Conservation (phyloP, 2,329 filamentous ascomycete species). For the Alternaria sp. region DNA sequence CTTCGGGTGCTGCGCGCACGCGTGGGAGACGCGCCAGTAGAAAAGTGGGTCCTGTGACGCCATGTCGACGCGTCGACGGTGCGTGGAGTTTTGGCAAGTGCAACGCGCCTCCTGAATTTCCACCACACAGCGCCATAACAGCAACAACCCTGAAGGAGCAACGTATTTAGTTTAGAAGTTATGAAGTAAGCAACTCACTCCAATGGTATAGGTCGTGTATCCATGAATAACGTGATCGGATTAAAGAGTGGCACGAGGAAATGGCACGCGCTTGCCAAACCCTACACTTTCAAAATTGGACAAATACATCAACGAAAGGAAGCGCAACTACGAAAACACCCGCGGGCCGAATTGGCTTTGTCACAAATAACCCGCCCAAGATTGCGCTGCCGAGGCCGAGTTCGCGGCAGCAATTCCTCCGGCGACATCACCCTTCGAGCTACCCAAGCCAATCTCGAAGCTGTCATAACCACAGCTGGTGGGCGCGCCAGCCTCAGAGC, state of each 20-base stretch:
- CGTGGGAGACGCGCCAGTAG: not conserved
- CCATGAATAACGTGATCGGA: not conserved
- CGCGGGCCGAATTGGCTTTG: not conserved
- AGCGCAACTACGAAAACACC: not conserved
- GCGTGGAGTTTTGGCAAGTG: not conserved
- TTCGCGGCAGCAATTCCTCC: not conserved
- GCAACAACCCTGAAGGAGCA: not conserved
- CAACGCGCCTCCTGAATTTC: not conserved
- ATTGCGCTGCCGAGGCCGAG: not conserved
- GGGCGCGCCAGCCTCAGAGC: not conserved
- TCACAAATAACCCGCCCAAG: not conserved
- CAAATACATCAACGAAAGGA: not conserved
- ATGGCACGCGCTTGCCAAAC: not conserved
- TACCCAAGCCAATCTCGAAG: not conserved
- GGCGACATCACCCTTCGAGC: slow-evolving; percentile 2
- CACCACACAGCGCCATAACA: not conserved
- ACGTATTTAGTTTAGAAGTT: not conserved
- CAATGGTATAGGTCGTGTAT: not conserved
- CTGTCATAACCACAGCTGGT: not conserved
- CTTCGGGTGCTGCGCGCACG: not conserved
- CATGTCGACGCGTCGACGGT: not conserved
- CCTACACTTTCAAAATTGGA: not conserved
- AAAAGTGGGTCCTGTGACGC: not conserved
- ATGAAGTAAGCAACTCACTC: not conserved
- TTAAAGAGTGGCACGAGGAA: not conserved